Evolutionary conservation across 495 filamentous ascomycete genomes (phyloP), one percentile per base, ranked within the genome.

Genomic region (Tirmania nivea): DNA sequence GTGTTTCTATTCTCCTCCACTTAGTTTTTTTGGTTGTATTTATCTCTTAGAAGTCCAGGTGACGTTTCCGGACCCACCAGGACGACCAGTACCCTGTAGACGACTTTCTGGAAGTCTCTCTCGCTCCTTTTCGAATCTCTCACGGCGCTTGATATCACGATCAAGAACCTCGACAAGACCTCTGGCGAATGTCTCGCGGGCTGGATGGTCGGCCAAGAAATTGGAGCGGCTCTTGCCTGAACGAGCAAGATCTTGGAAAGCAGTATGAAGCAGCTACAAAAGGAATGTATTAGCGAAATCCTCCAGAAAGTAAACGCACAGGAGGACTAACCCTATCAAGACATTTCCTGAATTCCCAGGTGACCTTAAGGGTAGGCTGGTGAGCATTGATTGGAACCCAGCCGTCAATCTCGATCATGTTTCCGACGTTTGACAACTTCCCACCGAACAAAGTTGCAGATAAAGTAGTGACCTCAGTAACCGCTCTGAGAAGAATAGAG

Each of bases 381-480:
- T 59, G 49, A 25, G 69, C 56, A 45, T 52, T 64, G 35, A 74
- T 70, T 3, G 68, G 66, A 35, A 77, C 55, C 74, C 75, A 78
- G 34, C 59, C 63, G 52, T 75, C 73, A 52, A 76, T 67, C 48
- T 66, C 60, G 10, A 78, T 12, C 14, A 57, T 63, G 16, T 66
- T 62, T 37, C 53, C 53, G 14, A 56, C 53, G 16, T 52, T 52
- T 21, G 52, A 48, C n/a, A 75, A 56, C 34, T 56, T 61, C n/a
- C 75, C 72, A 34, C 75, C 75, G 50, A 78, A 76, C 20, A 78
- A 62, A 37, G 63, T 59, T 1, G 73, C 68, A 34, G 64, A 65
- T 2, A 78, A 60, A 1, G 73, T 69, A 19, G 67, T 70, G 34
- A 66, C 59, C 45, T 68, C 59, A 4, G 73, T 71, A 7, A 67